Evolutionary conservation across 2,329 filamentous ascomycete species (phyloP).

Genomic region (Bertia moriformis): DNA sequence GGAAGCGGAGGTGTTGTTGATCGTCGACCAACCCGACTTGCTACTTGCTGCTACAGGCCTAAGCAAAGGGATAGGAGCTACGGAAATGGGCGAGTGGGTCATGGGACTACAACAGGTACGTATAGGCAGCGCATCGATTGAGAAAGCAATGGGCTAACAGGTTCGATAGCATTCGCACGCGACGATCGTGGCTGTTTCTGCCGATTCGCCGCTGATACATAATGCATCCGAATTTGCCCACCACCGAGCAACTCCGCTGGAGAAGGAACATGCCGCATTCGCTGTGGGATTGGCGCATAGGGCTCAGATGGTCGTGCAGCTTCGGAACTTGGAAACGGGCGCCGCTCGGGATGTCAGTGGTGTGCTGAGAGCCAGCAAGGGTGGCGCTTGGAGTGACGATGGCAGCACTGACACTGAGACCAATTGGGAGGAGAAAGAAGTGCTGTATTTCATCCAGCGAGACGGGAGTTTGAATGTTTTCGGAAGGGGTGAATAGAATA

Average conservation of each 20-base stretch:
- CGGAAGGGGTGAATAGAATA: constrained; percentile 38
- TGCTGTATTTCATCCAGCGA: constrained; percentile 41
- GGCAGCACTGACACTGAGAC: constrained; percentile 7
- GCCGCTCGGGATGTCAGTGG: constrained; percentile 49
- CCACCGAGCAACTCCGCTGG: constrained; percentile 26
- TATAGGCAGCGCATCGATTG: no score
- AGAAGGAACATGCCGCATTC: constrained; percentile 32
- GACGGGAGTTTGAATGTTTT: constrained; percentile 46
- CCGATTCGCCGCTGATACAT: constrained; percentile 36
- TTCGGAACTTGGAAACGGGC: constrained; percentile 43
- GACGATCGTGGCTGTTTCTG: constrained; percentile 31
- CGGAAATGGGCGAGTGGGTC: constrained; percentile 22
- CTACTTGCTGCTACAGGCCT: constrained; percentile 22
- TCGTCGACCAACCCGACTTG: constrained; percentile 27
- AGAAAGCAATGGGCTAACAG: no score
- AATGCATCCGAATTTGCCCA: constrained; percentile 14
- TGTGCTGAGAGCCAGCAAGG: constrained; percentile 40
- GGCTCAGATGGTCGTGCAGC: constrained; percentile 33
- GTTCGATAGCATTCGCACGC: constrained; percentile 25
- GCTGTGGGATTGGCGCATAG: constrained; percentile 36
- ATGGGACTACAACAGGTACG: constrained; percentile 23
- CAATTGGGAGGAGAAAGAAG: constrained; percentile 27
- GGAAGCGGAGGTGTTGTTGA: constrained; percentile 17
- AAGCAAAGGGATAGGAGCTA: constrained; percentile 16
- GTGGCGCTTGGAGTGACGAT: constrained; percentile 25